Evolutionary conservation across 2,329 filamentous ascomycete species (phyloP), one percentile per base, ranked within the genome.

Genomic region (Berkeleyomyces basicola): DNA sequence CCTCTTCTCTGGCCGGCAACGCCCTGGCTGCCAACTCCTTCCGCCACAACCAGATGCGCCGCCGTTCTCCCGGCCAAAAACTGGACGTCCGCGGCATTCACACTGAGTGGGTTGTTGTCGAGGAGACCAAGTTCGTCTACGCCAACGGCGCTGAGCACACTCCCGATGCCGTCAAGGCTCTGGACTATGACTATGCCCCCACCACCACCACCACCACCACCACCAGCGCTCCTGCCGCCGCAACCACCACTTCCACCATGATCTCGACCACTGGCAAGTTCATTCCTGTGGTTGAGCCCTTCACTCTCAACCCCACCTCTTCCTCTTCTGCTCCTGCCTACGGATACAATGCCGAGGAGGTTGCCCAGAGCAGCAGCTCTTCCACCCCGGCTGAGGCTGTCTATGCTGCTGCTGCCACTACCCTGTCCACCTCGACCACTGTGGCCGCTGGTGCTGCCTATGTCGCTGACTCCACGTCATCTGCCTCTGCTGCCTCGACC

Each of bases 1-100:
- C 74, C 61, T 71, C 75, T 63, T 71, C 75, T 64, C 72, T 80
- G 57, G 71, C 74, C 67, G 72, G 75, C 67, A 73, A 77, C 69
- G 73, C 72, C 65, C 64, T 74, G 47, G 78, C 75, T 66, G 68
- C 74, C 67, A 74, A 73, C 70, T 67, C 72, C 64, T 74, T 77
- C 70, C 74, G 74, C 53, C 74, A 76, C 67, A 59, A 67, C 66
- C 67, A 72, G 61, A 36, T 58, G 40, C 46, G 51, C 23, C 61
- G 59, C 39, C 51, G 59, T 11, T 44, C 46, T 5, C 57, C 61
- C 5, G 51, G 31, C 33, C 36, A 61, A 11, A 59, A 61, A 43
- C 66, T 72, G 58, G 68, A 71, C 64, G 68, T 70, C 66, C 68
- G 69, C 61, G 68, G 68, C 51, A 70, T 70, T 33, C 68, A 73